Evolutionary conservation across 495 filamentous ascomycete genomes (phyloP), one percentile per base, ranked within the genome.

Genomic region (Hypoxylon subgilvum): DNA sequence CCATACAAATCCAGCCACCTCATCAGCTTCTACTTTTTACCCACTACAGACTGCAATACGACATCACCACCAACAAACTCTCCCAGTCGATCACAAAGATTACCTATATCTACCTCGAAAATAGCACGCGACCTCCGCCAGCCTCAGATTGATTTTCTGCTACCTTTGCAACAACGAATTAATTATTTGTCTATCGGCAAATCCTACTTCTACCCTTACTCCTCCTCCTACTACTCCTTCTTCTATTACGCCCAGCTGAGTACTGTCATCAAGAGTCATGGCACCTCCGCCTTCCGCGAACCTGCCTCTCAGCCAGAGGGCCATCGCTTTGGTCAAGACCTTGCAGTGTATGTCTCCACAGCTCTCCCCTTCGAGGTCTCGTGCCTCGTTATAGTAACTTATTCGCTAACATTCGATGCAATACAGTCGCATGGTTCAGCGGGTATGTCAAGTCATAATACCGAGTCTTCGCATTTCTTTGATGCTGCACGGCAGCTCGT

Each of bases 301-400:
- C 58, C 67, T 88, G 78, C 87, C 91, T 68, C 79, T 96, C 58
- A 65, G 70, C 63, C 85, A 96, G 73, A 84, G 92, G 70, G 72
- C 96, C 38, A 74, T 88, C 65, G 78, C 81, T 55, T 77, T 97
- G 46, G 91, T 86, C 36, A 84, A 94, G 69, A 97, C 93, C 21
- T 78, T 97, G 50, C 93, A 97, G 71, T 86, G 88, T 92, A 82
- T 66, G 88, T 84, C 45, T 68, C 57, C 31, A 25, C 34, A 42
- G 34, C 25, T 30, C 6, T 43, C 16, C 21, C 13, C 25, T 17
- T 34, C 48, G 21, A n/a, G 16, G 54, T 50, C 21, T 13, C 40
- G 27, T 14, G 45, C 40, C 44, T 45, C n/a, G 28, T 52, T 52
- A 64, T 51, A 68, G 44, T 31, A n/a, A n/a, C n/a, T n/a, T n/a